Conservation (phyloP, 2,329 filamentous ascomycete species). For the Trichoderma cornu-damae region DNA sequence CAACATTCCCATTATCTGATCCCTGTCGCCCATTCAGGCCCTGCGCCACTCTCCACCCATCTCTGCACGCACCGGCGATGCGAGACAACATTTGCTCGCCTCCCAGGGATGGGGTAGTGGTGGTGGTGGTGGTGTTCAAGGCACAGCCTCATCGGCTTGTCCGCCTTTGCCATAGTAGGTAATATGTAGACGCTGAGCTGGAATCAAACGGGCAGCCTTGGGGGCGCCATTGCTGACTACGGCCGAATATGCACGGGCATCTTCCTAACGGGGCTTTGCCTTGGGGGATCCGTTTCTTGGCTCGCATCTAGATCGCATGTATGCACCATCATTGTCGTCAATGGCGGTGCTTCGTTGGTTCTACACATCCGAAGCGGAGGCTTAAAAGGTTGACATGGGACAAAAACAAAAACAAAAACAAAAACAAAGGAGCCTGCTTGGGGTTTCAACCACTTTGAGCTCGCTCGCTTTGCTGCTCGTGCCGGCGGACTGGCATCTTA, state of each 20-base stretch:
- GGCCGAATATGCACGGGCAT: too few relatives aligned
- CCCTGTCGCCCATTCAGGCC: neutral
- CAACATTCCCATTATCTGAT: slow-evolving; percentile 13
- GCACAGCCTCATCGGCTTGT: neutral
- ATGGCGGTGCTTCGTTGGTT: neutral
- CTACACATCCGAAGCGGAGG: neutral
- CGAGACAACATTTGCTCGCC: slow-evolving; percentile 1
- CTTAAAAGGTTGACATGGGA: too few relatives aligned
- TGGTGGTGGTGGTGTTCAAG: too few relatives aligned
- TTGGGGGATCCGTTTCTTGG: neutral
- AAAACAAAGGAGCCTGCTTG: slow-evolving; percentile 4
- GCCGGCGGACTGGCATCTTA: neutral
- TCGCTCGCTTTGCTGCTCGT: neutral
- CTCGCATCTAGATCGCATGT: neutral
- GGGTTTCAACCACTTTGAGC: slow-evolving; percentile 5
- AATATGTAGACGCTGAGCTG: neutral
- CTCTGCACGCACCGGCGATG: slow-evolving; percentile 7
- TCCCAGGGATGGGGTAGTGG: too few relatives aligned
- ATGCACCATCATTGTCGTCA: slow-evolving; percentile 9
- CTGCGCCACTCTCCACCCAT: slow-evolving; percentile 18
- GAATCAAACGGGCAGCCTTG: too few relatives aligned
- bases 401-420: too few relatives aligned
- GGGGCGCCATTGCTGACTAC: neutral
- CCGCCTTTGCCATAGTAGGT: neutral
- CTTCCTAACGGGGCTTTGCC: neutral